phyloP scores from a whole-genome alignment of 495 filamentous ascomycete genomes.

The Parathielavia appendiculata region DNA sequence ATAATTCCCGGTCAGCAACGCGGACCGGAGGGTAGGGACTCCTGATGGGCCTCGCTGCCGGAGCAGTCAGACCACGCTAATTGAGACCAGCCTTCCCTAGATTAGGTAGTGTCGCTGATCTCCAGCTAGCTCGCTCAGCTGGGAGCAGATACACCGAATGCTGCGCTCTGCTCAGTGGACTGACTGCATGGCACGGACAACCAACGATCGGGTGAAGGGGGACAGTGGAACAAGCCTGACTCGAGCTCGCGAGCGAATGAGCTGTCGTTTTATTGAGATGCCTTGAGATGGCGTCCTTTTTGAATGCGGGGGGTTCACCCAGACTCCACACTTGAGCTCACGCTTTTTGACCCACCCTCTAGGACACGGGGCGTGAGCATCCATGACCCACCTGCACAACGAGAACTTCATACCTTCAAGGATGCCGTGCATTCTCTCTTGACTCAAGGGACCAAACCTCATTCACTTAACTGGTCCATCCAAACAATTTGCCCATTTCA shows the following conservation, averaged over 20 bases:
- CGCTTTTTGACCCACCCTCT: conserved; percentile 2
- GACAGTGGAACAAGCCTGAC: not conserved
- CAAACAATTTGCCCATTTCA: too few species aligned
- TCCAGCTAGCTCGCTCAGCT: too few species aligned
- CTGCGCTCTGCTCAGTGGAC: not conserved
- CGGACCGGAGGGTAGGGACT: too few species aligned
- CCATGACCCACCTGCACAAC: too few species aligned
- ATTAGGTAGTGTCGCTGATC: too few species aligned
- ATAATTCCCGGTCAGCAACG: too few species aligned
- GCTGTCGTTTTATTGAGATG: conserved; percentile 14
- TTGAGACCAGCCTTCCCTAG: too few species aligned
- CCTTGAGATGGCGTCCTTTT: conserved; percentile 17
- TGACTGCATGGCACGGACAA: not conserved
- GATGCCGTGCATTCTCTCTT: not conserved
- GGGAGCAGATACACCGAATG: not conserved
- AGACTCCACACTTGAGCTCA: not conserved
- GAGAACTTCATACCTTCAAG: not conserved
- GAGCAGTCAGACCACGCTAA: too few species aligned
- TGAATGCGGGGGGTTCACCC: conserved; percentile 2
- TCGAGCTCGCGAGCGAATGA: conserved; percentile 7
- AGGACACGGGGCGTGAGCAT: too few species aligned
- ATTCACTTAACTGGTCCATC: too few species aligned
- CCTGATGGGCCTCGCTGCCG: too few species aligned
- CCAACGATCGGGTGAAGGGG: not conserved
- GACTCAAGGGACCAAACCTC: not conserved